Base-by-base conservation (phyloP, 2,329 filamentous ascomycete genomes). In the Fusarium nematophilum region DNA sequence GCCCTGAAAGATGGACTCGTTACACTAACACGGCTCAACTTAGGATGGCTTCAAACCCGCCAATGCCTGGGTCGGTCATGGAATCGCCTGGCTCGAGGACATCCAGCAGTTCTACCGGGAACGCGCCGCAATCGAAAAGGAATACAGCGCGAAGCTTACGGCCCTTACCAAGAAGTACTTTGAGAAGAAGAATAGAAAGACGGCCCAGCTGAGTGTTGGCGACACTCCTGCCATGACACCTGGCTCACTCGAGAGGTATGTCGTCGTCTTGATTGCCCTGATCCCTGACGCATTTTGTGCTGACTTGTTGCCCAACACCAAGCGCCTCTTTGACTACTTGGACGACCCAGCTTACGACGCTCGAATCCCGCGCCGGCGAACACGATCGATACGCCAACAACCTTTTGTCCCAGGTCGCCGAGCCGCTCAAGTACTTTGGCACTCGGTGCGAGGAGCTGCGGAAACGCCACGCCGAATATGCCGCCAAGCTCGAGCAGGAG, bases 81-180 rank as follows among this genome's bases (percentile, higher is more conserved):
- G 94, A 63, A 96, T 99, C 74, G 82, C 86, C 65, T 99, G 94
- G 94, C 88, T 99, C 56, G 94, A 97, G 70, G 95, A 99, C 70
- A 91, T 99, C 62, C 92, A 99, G 76, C 89, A 92, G 72, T 99
- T 98, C 81, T 99, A 98, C 81, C 91, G 95, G 63, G 95, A 99
- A 77, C 87, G 96, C 53, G 92, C 92, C 72, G 87, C 82, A 29
- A 97, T 99, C 74, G 95, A 99, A 79, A 97, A 97, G 79, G 96
- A 99, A 75, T 98, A 99, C 76, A 90, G 92, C 69, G 85, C 90
- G 62, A 98, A 94, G 77, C 87, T 99, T 63, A 90, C 86, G 67
- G 88, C 87, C 3, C 81, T 99, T 44, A 95, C 94, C 50, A 96
- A 95, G 81, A 97, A 95, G 75, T 98, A 97, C 80, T 95, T 92